Base-by-base conservation (phyloP, 352 stramenopile genomes). In the Phytophthora multivora region DNA sequence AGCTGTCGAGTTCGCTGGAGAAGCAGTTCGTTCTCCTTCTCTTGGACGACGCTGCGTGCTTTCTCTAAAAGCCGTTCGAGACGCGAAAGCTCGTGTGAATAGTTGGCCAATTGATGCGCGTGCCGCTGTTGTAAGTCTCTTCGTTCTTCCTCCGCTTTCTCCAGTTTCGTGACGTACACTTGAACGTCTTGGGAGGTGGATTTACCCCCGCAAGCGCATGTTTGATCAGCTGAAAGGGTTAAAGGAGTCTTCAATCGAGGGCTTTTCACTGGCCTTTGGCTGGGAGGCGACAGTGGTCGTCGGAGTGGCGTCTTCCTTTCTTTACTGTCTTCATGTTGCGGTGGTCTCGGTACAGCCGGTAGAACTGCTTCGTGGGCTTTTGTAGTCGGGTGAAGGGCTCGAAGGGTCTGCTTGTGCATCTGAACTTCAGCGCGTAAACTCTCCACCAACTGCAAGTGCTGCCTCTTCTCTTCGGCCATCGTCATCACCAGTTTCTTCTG, bases 1-100 rank as follows among this genome's bases (percentile, higher is more conserved):
- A 90, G 56, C 19, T 86, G 71, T 13, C 77, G 63, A 5, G 73
- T 82, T 4, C 82, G 83, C 43, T 87, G 77, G 0, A 90, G 59
- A 2, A 77, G 68, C 21, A 88, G 45, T 36, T 78, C 77, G 15
- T 86, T 86, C 38, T 90, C 81, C 33, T 85, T 86, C 47, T 86
- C 81, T 28, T 85, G 75, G 1, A 75, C 50, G 0, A 66, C 56
- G 15, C 62, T 65, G 18, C 85, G 77, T 1, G 77, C 69, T 38
- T 81, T 75, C 11, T 90, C 79, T 4, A 93, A 65, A 46, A 91
- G 78, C 8, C 83, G 75, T 30, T 91, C 81, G 1, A 93, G 60
- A n/a, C 83, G 72, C 12, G 80, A 86, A 9, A 89, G 65, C 23
- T 88, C 80, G 36, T 88, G 79, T 0, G 78, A 85, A 18, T 88